Evolutionary conservation across 495 filamentous ascomycete species (phyloP).

Genomic region (Aspergillus haitiensis): DNA sequence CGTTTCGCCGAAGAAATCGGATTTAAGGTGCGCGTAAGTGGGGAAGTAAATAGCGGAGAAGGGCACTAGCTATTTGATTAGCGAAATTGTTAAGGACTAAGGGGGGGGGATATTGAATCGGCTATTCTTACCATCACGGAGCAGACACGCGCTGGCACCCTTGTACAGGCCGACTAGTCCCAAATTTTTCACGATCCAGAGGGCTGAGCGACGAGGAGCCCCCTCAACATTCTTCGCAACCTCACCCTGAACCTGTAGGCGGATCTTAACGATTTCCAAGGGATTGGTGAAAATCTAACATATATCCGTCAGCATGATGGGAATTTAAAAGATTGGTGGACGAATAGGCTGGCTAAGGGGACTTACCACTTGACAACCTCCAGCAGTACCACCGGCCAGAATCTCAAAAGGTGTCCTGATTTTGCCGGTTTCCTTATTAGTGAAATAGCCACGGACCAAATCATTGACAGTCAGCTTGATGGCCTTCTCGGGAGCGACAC

Average conservation of each 20-base stretch:
- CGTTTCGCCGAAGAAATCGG: conserved; percentile 88
- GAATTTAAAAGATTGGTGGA: neutral
- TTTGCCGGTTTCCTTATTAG: conserved; percentile 70
- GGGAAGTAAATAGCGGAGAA: conserved; percentile 99
- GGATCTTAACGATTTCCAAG: conserved; percentile 98
- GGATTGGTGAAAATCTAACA: conserved; percentile 90
- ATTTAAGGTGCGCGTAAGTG: conserved; percentile 90
- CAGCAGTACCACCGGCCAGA: conserved; percentile 84
- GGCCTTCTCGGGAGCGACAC: conserved; percentile 96
- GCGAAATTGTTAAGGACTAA: neutral
- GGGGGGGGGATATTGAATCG: neutral
- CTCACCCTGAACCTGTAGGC: conserved; percentile 96
- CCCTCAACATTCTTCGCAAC: conserved; percentile 85
- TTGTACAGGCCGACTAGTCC: conserved; percentile 97
- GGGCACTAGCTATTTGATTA: conserved; percentile 54
- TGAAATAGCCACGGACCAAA: conserved; percentile 73
- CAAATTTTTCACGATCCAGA: conserved; percentile 96
- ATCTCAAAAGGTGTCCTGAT: conserved; percentile 75
- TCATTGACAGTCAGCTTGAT: conserved; percentile 99
- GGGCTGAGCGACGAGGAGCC: conserved; percentile 80
- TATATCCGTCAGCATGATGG: conserved; percentile 7
- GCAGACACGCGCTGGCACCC: conserved; percentile 91
- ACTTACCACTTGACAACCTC: conserved; percentile 94
- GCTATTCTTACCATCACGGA: conserved; percentile 65
- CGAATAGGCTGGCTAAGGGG: neutral